These are phyloP conservation scores for Rhynchospora tenuis DNA, from an alignment of 176 grass and related monocot species.

Conservation along the genomic window DNA sequence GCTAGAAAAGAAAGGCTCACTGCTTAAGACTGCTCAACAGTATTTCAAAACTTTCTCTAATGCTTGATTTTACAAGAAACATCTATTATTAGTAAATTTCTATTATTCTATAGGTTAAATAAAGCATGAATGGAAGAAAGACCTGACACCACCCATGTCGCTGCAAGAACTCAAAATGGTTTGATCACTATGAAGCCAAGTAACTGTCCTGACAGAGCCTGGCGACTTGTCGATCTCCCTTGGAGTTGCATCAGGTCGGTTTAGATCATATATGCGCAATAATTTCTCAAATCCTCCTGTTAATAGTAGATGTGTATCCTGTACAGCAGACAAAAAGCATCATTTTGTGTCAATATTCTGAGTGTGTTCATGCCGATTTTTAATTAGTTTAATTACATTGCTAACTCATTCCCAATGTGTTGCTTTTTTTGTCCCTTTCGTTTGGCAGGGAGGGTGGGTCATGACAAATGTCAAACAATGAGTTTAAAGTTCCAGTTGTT, in stretches of 20 bases:
- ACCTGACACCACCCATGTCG: slow-evolving; percentile 97
- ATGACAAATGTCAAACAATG: background rate
- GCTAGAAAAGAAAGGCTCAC: no score
- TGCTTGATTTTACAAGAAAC: no score
- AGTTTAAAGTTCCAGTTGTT: background rate
- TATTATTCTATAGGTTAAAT: no score
- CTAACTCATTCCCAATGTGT: background rate
- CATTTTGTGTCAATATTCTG: background rate
- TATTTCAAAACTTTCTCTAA: no score
- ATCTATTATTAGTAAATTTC: no score
- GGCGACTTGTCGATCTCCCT: slow-evolving; percentile 94
- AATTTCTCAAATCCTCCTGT: slow-evolving; percentile 95
- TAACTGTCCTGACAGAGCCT: slow-evolving; percentile 70
- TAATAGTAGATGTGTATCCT: slow-evolving; percentile 87
- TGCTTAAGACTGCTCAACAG: no score
- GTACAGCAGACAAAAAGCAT: background rate
- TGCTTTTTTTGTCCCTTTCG: background rate
- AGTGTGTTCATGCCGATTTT: background rate
- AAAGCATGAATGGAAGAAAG: background rate
- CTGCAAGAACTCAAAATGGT: slow-evolving; percentile 92
- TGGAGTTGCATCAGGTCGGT: slow-evolving; percentile 83
- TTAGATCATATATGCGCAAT: slow-evolving; percentile 89
- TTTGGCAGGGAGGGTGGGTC: background rate
- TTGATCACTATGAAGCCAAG: slow-evolving; percentile 96
- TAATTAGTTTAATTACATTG: background rate